Evolutionary conservation across 2,329 filamentous ascomycete species (phyloP).

Genomic region (Madurella fahalii): DNA sequence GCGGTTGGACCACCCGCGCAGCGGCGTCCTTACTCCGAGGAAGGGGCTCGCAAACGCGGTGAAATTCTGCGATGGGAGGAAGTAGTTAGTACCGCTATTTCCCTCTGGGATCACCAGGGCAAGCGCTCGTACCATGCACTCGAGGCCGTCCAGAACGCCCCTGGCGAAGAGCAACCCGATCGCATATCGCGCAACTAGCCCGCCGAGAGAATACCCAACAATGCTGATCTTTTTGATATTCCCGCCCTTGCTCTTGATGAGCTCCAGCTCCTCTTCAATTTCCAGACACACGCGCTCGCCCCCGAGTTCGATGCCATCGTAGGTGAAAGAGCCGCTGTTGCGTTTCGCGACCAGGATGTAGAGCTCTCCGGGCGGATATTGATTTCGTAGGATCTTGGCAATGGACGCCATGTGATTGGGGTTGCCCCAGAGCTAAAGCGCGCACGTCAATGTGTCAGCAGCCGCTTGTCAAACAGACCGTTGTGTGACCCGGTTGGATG

Average conservation of each 20-base stretch:
- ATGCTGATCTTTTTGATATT: conserved; percentile 79
- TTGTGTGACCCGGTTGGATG: neutral
- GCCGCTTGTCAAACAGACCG: neutral
- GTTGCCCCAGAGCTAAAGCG: conserved; percentile 68
- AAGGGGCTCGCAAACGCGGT: conserved; percentile 87
- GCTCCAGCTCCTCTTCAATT: conserved; percentile 60
- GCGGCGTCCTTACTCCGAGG: conserved; percentile 68
- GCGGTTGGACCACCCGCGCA: conserved; percentile 61
- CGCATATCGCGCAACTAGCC: conserved; percentile 80
- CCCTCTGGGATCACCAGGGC: neutral
- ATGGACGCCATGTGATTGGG: conserved; percentile 68
- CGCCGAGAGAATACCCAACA: conserved; percentile 85
- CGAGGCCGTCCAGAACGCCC: conserved; percentile 71
- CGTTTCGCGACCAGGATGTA: conserved; percentile 68
- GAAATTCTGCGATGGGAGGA: conserved; percentile 64
- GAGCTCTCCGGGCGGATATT: conserved; percentile 58
- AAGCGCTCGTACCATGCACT: conserved; percentile 61
- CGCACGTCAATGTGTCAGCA: conserved; percentile 8
- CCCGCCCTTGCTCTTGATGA: conserved; percentile 58
- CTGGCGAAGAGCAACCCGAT: conserved; percentile 78
- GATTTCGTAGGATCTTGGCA: conserved; percentile 59
- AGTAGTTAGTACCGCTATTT: neutral
- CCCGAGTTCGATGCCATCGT: conserved; percentile 65
- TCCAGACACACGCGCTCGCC: conserved; percentile 64
- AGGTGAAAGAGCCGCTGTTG: conserved; percentile 69